Conservation (phyloP, 2,329 filamentous ascomycete species). For the Claviceps cyperi region DNA sequence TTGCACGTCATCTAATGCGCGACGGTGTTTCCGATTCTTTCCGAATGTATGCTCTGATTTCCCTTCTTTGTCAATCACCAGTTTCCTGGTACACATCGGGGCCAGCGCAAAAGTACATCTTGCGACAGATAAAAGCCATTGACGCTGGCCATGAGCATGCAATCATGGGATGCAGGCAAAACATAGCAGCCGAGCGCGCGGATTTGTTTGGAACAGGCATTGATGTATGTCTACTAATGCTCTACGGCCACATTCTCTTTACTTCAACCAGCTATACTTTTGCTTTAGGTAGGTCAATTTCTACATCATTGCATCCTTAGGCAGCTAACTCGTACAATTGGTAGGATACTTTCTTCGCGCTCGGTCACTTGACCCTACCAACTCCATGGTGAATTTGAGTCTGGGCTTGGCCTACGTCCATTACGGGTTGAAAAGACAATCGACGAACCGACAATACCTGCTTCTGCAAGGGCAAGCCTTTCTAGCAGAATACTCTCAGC, state of each 20-base stretch:
- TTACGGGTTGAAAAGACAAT: slow-evolving; percentile 76
- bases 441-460: slow-evolving; percentile 78
- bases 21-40: slow-evolving; percentile 72
- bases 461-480: slow-evolving; percentile 77
- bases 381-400: slow-evolving; percentile 65
- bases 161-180: slow-evolving; percentile 14
- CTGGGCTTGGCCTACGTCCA: slow-evolving; percentile 79
- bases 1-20: slow-evolving; percentile 72
- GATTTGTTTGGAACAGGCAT: slow-evolving; percentile 25
- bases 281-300: slow-evolving; percentile 45
- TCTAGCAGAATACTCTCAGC: slow-evolving; percentile 32
- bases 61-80: slow-evolving; percentile 59
- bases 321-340: neutral
- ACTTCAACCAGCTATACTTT: slow-evolving; percentile 70
- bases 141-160: slow-evolving; percentile 45
- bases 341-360: slow-evolving; percentile 71
- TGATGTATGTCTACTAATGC: slow-evolving; percentile 68
- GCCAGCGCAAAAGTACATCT: slow-evolving; percentile 76
- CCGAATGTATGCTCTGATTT: slow-evolving; percentile 68
- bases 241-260: slow-evolving; percentile 84
- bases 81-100: slow-evolving; percentile 65
- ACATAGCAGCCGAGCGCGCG: slow-evolving; percentile 5
- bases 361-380: slow-evolving; percentile 57
- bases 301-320: neutral
- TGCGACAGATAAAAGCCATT: slow-evolving; percentile 82